Base-by-base conservation (phyloP, 2,329 filamentous ascomycete species). In the Cladophialophora yegresii region DNA sequence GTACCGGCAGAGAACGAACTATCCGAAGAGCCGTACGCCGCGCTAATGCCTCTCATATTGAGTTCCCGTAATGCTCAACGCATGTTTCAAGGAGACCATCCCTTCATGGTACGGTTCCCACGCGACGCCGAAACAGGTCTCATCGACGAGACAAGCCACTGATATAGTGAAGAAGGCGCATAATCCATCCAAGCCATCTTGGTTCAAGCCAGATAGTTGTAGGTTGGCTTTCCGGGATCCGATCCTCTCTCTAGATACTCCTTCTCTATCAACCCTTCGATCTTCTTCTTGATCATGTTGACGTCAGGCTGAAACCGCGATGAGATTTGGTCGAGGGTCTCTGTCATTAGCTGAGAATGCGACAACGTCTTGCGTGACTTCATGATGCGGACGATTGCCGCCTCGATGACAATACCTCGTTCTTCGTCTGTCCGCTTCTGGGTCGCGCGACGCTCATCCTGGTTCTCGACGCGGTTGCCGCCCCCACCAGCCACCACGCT, bases 401-500 rank as follows among this genome's bases (percentile, higher is more conserved):
- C 82, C 65, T 84, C 82, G 51, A 84, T 82, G 36, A 75, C 77
- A n/a, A 77, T 78, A 8, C 75, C 78, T 49, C 82, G 76, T 65
- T 81, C 80, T 13, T 83, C 80, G 43, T 79, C 78, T 70, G 69
- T 85, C 80, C 79, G 80, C 71, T 78, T 78, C 69, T 83, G 79
- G 0, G 81, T 82, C 55, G 80, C 78, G 50, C 76, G 76, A 50
- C 86, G 80, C 75, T 88, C 86, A 33, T 81, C 80, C 58, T 84
- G 81, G 58, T 86, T 91, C 77, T 98, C 93, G 0, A 96, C 90
- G 77, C 92, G 95, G 75, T 92, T 96, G 20, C 88, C 85, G 0
- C 87, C 86, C 0, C 87, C 86, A 56, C 86, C 78, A 58, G 83
- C 90, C 70, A 96, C 89, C 4, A 95, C 89, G 23, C 91, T 91